Base-by-base conservation (phyloP, 2,329 filamentous ascomycete genomes). In the Talaromyces sp. region DNA sequence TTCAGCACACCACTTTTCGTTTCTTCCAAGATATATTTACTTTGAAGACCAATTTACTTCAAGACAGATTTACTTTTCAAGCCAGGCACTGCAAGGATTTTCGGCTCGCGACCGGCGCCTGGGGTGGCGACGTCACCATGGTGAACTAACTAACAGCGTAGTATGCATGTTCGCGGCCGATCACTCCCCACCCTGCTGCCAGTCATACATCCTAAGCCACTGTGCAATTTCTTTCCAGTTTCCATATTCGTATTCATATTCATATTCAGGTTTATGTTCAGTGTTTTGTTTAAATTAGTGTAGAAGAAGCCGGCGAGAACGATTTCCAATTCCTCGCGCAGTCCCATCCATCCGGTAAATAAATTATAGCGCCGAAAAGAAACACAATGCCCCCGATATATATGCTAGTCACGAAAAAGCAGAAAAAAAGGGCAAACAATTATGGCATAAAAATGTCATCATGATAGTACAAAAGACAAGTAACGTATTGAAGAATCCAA, bases 91-190 rank as follows among this genome's bases (percentile, higher is more conserved):
- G 36, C 18, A 47, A 36, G 14, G 28, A 33, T 55, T 31, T 23
- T 55, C n/a, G 28, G 8, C 7, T 54, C 30, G 28, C 52, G 52
- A 31, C 30, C 30, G 36, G 33, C 40, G 6, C 23, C 23, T 23
- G 31, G 42, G 30, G 56, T 58, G 56, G 56, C 56, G 56, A 58
- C 44, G 56, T 58, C 56, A 58, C 56, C 23, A 23, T 47, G 9
- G 18, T 23, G 8, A 23, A 23, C 23, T 23, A 23, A 18, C 42
- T 47, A 23, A 47, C 16, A 47, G 42, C 42, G 42, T 18, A 36
- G 5, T 36, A 36, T 40, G 36, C 36, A n/a, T 40, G 36, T 40
- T 5, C 36, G 23, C n/a, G 36, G 36, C 36, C 36, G 36, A 40
- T 40, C 36, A 16, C 36, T 16, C 36, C 36, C 36, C 36, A n/a